Evolutionary conservation across 2,329 filamentous ascomycete genomes (phyloP), one percentile per base, ranked within the genome.

Genomic region (Neofusicoccum cordaticola): DNA sequence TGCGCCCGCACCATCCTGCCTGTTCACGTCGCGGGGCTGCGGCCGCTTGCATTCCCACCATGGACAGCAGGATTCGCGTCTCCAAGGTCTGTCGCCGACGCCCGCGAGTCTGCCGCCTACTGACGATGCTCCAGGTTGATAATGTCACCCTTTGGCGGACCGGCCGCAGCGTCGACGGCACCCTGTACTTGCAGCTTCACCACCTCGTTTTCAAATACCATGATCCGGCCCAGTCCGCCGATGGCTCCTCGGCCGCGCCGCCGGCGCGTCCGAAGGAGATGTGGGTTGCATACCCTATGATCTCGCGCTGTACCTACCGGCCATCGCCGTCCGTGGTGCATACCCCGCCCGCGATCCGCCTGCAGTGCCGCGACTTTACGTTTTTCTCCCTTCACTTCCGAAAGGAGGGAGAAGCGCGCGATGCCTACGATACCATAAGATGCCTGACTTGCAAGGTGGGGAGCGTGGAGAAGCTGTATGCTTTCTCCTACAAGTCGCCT

Each of bases 201-300:
- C 86, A 89, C 73, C 79, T 89, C 62, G 86, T 88, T 71, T 89
- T 89, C 78, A 85, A 82, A 68, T 85, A 86, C 75, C 76, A 80
- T 12, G 84, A 84, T 62, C 67, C 74, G 67, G 65, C 73, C 22
- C 52, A 52, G 17, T 15, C 78, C 42, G 74, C 77, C 66, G 71
- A 74, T 67, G 74, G 70, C 64, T 69, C 76, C 52, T 66, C 75
- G 58, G 67, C 72, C 62, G 72, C 77, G 66, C 78, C 78, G 37
- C 22, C 63, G 6, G 13, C 52, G 22, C 72, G 73, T 11, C 81
- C 80, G 68, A 84, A 88, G 74, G 91, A 97, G 78, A 86, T 91
- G 74, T 99, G 94, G 91, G 92, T 98, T 63, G 93, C 95, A 15
- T 99, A 93, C 77, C 93, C 94, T 27, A 93, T 98, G 78, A 92